Evolutionary conservation across 768 basidiomycete genomes (phyloP), one percentile per base, ranked within the genome.

Genomic region (Trichaptum fuscoviolaceum): DNA sequence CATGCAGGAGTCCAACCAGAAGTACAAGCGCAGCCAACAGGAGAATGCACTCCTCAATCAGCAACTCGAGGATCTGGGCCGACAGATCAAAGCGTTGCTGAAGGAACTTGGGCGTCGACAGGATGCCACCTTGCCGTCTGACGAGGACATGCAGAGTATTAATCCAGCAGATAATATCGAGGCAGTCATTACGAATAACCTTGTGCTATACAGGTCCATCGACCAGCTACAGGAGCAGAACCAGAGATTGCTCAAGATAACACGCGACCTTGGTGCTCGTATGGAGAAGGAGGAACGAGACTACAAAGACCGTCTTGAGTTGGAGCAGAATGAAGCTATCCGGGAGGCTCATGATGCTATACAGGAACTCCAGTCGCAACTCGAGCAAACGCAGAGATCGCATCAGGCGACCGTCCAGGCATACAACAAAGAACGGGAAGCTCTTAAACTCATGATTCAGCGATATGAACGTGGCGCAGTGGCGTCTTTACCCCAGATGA

Each of bases 331-430:
- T 27, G 89, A 89, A 71, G 93, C 94, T 0, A 83, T 99, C 10
- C 83, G 85, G 36, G 94, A 97, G 76, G 96, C 96, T 0, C 91
- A 95, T 67, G 88, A 92, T 64, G 88, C 92, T 0, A 95, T 99
- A 71, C 84, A 88, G 67, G 85, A 88, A 42, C 80, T 98, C 20
- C 88, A 88, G 20, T 80, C 85, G 17, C 89, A 95, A 74, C 80
- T 97, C 15, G 93, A 96, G 68, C 79, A 83, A 57, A 89, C 94
- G 76, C 89, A 91, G 77, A 87, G 86, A 75, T 82, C 81, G 74
- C 83, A 84, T 73, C 88, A 91, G 35, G 77, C 78, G n/a, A 82
- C 88, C 59, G 87, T 93, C 57, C 89, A 92, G 71, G 88, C 90
- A 9, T 92, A 91, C 66, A 84, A 90, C 77, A 92, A 92, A 76